Percentiles rank a stretch among this genome's conserved stretches.
phyloP scores from a whole-genome alignment of 805 yeast genomes.

The Pichia paraexigua region DNA sequence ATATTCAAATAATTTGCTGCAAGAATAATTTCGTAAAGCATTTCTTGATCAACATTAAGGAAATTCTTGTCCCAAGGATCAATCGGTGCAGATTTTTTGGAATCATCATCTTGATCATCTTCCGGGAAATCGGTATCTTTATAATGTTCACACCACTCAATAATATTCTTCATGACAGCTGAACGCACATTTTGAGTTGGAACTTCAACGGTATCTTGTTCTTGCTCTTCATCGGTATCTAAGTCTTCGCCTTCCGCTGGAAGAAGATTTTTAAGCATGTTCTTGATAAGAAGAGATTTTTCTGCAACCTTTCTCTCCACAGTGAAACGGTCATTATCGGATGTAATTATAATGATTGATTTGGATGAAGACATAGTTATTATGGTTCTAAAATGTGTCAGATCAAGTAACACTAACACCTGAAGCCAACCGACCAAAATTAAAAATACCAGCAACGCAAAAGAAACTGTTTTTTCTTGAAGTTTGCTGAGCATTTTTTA shows the following conservation, averaged over 20 bases:
- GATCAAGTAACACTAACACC: neutral
- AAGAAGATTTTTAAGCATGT: constrained; percentile 68
- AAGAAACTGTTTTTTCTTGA: neutral
- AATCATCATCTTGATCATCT: constrained; percentile 74
- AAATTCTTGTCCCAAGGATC: constrained; percentile 95
- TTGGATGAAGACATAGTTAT: constrained; percentile 18
- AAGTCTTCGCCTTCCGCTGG: constrained; percentile 29
- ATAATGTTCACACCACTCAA: constrained; percentile 96
- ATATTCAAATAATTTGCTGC: constrained; percentile 79
- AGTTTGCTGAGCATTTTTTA: neutral
- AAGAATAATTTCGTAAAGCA: constrained; percentile 70
- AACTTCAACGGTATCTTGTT: constrained; percentile 48
- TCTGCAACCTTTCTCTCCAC: constrained; percentile 80
- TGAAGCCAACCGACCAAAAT: neutral
- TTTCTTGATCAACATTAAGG: constrained; percentile 86
- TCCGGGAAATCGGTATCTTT: constrained; percentile 70
- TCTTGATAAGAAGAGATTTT: constrained; percentile 75
- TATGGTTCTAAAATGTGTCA: neutral
- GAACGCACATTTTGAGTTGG: constrained; percentile 90
- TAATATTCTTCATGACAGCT: constrained; percentile 78
- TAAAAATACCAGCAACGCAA: neutral
- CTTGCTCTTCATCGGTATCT: constrained; percentile 28
- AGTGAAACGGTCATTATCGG: constrained; percentile 72
- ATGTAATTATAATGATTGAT: constrained; percentile 45
- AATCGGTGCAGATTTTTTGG: constrained; percentile 82